Evolutionary conservation across 108 stramenopile genomes (phyloP).

Genomic region (Cyclotella cryptica): DNA sequence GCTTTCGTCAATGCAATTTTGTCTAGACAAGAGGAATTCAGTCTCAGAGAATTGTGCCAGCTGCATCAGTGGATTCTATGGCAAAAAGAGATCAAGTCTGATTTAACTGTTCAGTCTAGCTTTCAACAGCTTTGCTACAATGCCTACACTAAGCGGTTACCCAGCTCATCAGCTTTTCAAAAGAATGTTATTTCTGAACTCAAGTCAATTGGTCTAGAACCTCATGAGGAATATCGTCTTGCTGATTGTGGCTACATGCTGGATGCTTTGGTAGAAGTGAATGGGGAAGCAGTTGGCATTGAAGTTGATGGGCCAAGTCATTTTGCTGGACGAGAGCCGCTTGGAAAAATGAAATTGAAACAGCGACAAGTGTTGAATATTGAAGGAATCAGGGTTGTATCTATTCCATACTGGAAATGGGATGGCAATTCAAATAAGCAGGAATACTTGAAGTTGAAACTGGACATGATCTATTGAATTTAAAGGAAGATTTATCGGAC

Average conservation of each 20-base stretch:
- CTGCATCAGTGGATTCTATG: slow-evolving; percentile 23
- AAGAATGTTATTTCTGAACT: slow-evolving; percentile 14
- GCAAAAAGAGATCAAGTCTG: slow-evolving; percentile 8
- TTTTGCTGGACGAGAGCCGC: slow-evolving; percentile 10
- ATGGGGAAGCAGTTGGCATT: slow-evolving; percentile 12
- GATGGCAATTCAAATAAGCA: background rate
- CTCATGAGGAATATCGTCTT: slow-evolving; percentile 12
- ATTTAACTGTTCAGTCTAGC: background rate
- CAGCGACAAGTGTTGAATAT: slow-evolving; percentile 9
- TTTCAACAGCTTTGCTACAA: slow-evolving; percentile 10
- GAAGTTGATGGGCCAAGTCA: slow-evolving; percentile 43
- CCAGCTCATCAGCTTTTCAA: background rate
- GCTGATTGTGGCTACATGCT: background rate
- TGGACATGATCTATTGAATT: background rate
- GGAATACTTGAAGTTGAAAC: background rate
- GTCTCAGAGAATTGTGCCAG: slow-evolving; percentile 8
- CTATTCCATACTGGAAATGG: slow-evolving; percentile 26
- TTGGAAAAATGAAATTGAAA: slow-evolving; percentile 9
- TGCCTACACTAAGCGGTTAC: background rate
- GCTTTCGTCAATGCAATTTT: slow-evolving; percentile 9
- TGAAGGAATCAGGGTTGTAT: slow-evolving; percentile 6
- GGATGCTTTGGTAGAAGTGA: slow-evolving; percentile 17
- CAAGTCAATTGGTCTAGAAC: background rate
- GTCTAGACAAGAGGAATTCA: slow-evolving; percentile 1
- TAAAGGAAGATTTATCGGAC: no score